Evolutionary conservation across 2,329 filamentous ascomycete genomes (phyloP), one percentile per base, ranked within the genome.

Genomic region (Talaromyces sp.): DNA sequence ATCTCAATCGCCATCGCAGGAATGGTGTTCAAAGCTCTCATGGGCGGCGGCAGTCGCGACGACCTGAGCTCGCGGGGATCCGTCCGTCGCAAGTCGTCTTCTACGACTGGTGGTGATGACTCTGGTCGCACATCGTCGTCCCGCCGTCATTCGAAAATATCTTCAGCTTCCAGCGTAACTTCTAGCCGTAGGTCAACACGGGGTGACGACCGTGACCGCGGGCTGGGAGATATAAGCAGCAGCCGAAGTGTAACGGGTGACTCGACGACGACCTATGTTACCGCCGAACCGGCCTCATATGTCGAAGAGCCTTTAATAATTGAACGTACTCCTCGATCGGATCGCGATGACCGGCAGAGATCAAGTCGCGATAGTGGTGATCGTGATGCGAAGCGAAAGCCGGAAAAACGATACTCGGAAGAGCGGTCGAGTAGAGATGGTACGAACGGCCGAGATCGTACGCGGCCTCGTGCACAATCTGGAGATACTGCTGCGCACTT

Each of bases 171-270:
- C 31, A 66, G 65, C n/a, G 59, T 66, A 43, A 77, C 73, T 63
- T 72, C 73, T 54, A 75, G 73, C 67, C 76, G 73, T 69, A 80
- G 77, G 70, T 75, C 78, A 64, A 72, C 79, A 74, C 77, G 78
- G 75, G 76, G 77, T 79, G 79, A 81, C 76, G 79, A 81, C 75
- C 79, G 79, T 77, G 61, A 57, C 39, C 61, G 61, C 63, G 77
- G 74, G 64, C 70, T 78, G 68, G 75, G 73, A 62, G 75, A 78
- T 68, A 66, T 75, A 68, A 69, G 71, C 22, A 64, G 69, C 62
- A 74, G 75, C 63, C 62, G 71, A 50, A 68, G 65, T 25, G 58
- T 64, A 19, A 57, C 62, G 8, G 65, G 49, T 17, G 65, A 67
- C 25, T 67, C 65, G 17, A 63, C 62, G 6, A 56, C 65, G 54